These are phyloP conservation scores for Penicillium verhagenii DNA, from an alignment of 495 filamentous ascomycete species.

Conservation along the genomic window DNA sequence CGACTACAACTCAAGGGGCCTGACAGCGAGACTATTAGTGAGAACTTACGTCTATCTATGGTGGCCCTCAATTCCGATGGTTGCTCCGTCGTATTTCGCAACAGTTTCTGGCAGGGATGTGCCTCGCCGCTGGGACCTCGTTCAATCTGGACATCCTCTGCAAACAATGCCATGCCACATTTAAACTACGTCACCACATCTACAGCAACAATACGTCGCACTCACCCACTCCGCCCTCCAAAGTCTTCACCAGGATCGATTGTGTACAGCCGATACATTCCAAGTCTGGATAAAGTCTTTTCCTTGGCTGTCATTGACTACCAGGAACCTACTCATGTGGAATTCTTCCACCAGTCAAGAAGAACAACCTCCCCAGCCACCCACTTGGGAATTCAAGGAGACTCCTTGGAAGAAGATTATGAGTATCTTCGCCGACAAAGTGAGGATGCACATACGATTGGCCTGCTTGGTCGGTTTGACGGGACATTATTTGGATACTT, in stretches of 20 bases:
- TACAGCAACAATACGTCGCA: not conserved
- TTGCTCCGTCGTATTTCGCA: not conserved
- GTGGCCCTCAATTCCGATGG: not conserved
- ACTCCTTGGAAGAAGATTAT: not conserved
- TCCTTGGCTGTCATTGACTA: not conserved
- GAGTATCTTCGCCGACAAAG: not conserved
- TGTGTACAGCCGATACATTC: constrained; percentile 4
- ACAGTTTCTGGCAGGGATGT: constrained; percentile 2
- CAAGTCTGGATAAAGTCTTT: constrained; percentile 1
- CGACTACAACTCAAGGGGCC: not conserved
- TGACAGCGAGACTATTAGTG: not conserved
- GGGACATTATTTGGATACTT: constrained; percentile 4
- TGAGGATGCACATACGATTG: not conserved
- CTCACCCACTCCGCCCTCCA: constrained; percentile 1
- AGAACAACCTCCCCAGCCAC: not conserved
- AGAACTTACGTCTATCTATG: not conserved
- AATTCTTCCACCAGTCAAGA: not conserved
- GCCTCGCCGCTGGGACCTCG: not conserved
- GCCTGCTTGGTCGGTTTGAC: not conserved
- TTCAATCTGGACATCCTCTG: not conserved
- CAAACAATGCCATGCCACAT: not conserved
- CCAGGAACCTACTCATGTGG: not conserved
- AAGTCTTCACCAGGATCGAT: not conserved
- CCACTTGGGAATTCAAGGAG: not conserved
- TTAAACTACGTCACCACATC: constrained; percentile 1